phyloP scores from a whole-genome alignment of 2,329 filamentous ascomycete genomes.

The Rhytidhysteron rufulum region DNA sequence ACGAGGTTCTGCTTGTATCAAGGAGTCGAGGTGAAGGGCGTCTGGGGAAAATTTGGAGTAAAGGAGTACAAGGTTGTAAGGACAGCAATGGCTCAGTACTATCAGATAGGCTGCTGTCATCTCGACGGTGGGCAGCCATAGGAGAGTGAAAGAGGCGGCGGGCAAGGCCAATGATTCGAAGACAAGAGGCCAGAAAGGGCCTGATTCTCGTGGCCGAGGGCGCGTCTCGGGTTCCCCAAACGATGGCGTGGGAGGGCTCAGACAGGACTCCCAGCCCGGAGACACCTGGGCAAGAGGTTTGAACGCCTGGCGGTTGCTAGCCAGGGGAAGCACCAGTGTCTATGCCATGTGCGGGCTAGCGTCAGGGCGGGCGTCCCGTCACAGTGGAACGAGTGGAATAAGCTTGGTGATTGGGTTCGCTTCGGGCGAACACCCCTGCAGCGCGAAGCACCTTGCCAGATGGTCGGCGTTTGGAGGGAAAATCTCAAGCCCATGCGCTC shows the following conservation, averaged over 20 bases:
- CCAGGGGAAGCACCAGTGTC: background rate
- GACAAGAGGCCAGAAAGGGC: background rate
- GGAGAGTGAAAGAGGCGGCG: too few relatives aligned
- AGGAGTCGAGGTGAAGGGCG: background rate
- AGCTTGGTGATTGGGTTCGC: conserved; percentile 1
- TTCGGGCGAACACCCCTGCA: background rate
- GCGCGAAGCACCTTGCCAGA: conserved; percentile 1
- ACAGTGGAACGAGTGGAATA: background rate
- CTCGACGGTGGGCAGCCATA: too few relatives aligned
- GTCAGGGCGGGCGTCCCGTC: background rate
- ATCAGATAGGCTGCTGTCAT: too few relatives aligned
- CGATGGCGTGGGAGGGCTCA: background rate
- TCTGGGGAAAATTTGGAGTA: too few relatives aligned
- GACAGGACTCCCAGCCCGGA: background rate
- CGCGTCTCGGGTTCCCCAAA: background rate
- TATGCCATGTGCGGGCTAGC: too few relatives aligned
- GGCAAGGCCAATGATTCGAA: too few relatives aligned
- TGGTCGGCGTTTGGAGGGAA: conserved; percentile 2
- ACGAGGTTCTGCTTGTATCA: background rate
- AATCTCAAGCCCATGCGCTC: too few relatives aligned
- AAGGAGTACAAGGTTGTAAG: too few relatives aligned
- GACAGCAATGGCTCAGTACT: too few relatives aligned
- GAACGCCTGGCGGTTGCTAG: background rate
- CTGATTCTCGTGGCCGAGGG: background rate
- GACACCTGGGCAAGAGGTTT: background rate